Percentiles rank a stretch among this genome's conserved stretches.
Conservation (phyloP, 768 basidiomycete genomes). For the Chalciporus pseudorubinellus region DNA sequence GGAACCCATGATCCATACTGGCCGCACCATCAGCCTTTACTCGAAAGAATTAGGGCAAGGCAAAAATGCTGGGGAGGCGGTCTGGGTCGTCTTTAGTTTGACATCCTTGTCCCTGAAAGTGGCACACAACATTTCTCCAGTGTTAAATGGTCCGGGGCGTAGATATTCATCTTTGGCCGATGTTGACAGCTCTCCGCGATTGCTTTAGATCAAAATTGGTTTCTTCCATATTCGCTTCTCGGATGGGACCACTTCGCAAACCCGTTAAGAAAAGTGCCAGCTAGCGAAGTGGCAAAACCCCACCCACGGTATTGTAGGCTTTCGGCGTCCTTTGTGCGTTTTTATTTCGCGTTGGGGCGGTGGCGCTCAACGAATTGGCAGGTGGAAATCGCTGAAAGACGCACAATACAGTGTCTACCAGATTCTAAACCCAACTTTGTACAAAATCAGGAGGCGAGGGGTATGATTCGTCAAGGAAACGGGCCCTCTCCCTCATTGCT, state of each 20-base stretch:
- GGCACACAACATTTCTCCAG: neutral
- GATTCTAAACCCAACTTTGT: neutral
- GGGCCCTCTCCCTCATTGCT: constrained; percentile 1
- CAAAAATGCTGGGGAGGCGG: neutral
- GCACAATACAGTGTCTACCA: too few species aligned
- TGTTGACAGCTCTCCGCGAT: too few species aligned
- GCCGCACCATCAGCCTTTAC: neutral
- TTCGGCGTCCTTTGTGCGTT: neutral
- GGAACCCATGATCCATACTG: too few species aligned
- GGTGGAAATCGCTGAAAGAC: neutral
- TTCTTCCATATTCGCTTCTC: neutral
- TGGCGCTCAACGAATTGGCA: neutral
- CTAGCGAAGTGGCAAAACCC: neutral
- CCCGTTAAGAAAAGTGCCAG: neutral
- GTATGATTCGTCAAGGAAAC: neutral
- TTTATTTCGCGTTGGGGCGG: neutral
- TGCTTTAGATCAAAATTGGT: neutral
- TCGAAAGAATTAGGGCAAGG: neutral
- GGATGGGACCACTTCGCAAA: constrained; percentile 5
- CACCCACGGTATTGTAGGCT: neutral
- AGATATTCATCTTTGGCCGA: too few species aligned
- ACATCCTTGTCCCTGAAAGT: neutral
- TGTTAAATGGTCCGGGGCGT: neutral
- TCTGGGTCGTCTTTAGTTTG: neutral
- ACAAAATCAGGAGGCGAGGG: neutral